These are phyloP conservation scores for Claviceps africana DNA, from an alignment of 2,329 filamentous ascomycete genomes.

Conservation along the genomic window DNA sequence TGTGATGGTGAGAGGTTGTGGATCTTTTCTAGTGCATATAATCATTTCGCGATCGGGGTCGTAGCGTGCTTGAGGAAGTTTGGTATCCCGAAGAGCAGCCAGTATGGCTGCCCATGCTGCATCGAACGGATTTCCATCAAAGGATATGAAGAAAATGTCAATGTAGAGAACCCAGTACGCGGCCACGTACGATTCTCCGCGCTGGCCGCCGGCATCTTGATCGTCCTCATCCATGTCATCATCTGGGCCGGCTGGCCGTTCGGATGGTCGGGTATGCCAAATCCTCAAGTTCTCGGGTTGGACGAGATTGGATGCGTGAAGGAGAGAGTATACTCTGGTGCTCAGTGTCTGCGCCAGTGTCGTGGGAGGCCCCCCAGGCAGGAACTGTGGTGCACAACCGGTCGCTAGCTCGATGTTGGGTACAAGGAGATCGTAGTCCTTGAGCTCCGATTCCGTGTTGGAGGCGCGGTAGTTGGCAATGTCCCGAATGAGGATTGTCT, in stretches of 20 bases:
- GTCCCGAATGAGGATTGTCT: conserved; percentile 63
- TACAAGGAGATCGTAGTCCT: conserved; percentile 61
- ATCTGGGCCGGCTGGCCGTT: conserved; percentile 33
- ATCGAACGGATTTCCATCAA: conserved; percentile 86
- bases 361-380: conserved; percentile 71
- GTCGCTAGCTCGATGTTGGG: conserved; percentile 90
- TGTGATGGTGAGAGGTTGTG: conserved; percentile 42
- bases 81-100: conserved; percentile 66
- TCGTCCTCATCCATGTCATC: conserved; percentile 25
- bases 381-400: conserved; percentile 71
- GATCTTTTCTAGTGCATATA: conserved; percentile 52
- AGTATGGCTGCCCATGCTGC: conserved; percentile 76
- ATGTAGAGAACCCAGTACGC: conserved; percentile 95
- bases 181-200: conserved; percentile 40
- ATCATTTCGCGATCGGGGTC: conserved; percentile 69
- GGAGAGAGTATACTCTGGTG: conserved; percentile 61
- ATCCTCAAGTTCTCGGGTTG: conserved; percentile 58
- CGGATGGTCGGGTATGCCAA: conserved; percentile 42
- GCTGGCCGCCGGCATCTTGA: conserved; percentile 15
- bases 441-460: conserved; percentile 32
- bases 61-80: conserved; percentile 67
- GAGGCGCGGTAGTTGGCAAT: conserved; percentile 51
- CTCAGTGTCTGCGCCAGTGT: conserved; percentile 73
- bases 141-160: conserved; percentile 84
- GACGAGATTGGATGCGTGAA: conserved; percentile 59